phyloP scores from a whole-genome alignment of 2,329 filamentous ascomycete genomes.

The Xylariaceae sp. region DNA sequence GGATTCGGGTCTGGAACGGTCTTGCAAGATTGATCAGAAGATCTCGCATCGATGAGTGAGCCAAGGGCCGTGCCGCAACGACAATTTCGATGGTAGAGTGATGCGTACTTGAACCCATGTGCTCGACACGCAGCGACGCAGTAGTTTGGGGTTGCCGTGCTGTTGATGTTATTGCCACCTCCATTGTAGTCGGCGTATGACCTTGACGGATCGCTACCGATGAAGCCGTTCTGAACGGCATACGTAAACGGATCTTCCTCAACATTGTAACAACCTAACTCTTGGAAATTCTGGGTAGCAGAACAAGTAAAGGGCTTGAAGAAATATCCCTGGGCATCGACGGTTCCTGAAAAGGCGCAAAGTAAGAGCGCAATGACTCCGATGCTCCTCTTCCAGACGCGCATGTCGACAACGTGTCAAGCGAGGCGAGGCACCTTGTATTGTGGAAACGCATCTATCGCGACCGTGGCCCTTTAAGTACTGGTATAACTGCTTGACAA shows the following conservation, averaged over 20 bases:
- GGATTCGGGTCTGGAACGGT: neutral
- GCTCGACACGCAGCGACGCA: neutral
- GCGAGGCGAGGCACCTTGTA: too few species aligned
- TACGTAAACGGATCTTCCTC: neutral
- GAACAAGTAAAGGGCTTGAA: neutral
- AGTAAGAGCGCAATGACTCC: too few species aligned
- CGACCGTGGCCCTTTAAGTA: too few species aligned
- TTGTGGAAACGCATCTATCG: too few species aligned
- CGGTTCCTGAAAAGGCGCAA: neutral
- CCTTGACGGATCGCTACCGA: neutral
- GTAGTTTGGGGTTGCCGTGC: neutral
- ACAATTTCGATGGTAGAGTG: neutral
- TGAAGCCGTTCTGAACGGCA: neutral
- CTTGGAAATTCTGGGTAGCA: neutral
- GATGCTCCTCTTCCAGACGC: too few species aligned
- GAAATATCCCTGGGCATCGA: neutral
- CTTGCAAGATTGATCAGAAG: neutral
- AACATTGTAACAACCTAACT: neutral
- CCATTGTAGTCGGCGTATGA: neutral
- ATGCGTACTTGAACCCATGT: neutral
- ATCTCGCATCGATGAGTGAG: neutral
- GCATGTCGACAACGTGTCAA: too few species aligned
- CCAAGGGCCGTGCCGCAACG: neutral
- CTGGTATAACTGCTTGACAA: too few species aligned
- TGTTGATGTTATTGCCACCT: neutral